A percentile compares a stretch with the other conserved stretches of the same genome.
These are phyloP conservation scores for Diophrys appendiculata DNA, from an alignment of 73 alveolate species.

Conservation along the genomic window DNA sequence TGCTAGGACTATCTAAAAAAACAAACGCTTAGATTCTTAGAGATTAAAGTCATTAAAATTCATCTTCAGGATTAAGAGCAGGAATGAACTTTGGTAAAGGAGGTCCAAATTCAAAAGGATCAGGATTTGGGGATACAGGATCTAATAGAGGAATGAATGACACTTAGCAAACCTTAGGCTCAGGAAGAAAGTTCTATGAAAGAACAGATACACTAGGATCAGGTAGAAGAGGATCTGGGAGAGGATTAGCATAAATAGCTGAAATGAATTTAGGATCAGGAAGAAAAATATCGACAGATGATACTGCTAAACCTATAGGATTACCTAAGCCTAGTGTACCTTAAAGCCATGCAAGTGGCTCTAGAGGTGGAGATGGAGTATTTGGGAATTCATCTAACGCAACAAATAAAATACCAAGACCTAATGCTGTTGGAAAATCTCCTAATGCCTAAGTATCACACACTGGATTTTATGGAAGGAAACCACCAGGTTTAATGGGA, in stretches of 20 bases:
- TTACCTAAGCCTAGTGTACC: neutral
- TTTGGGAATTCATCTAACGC: neutral
- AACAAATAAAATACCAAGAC: neutral
- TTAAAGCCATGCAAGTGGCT: neutral
- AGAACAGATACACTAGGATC: neutral
- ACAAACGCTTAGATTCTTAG: neutral
- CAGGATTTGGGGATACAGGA: neutral
- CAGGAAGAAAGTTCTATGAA: neutral
- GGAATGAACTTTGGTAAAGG: neutral
- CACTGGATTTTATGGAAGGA: neutral
- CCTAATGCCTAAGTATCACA: neutral
- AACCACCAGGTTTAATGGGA: neutral
- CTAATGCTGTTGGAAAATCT: neutral
- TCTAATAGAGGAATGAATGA: neutral
- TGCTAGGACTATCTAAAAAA: neutral
- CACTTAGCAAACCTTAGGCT: neutral
- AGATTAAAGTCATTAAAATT: neutral
- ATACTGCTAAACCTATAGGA: neutral
- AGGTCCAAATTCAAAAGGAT: neutral
- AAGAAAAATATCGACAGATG: neutral
- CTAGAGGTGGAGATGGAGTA: neutral
- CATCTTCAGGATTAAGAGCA: neutral
- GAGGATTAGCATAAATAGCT: neutral
- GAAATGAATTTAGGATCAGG: neutral
- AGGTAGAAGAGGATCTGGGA: neutral